Evolutionary conservation across 176 grass and related monocot genomes (phyloP).

Genomic region (Poa annua): DNA sequence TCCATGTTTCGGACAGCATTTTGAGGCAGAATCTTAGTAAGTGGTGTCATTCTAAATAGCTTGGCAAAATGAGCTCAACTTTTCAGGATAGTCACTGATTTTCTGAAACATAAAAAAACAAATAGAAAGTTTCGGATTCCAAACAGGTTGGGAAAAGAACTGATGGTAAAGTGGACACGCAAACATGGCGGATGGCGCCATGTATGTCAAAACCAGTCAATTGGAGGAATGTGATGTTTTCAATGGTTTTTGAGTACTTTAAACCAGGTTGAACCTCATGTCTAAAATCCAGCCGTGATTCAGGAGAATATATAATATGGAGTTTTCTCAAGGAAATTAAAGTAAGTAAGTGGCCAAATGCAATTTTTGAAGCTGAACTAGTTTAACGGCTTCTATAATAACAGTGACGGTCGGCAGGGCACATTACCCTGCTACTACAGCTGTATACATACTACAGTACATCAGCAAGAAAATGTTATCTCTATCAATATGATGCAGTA

Average conservation of each 20-base stretch:
- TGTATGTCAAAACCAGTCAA: neutral
- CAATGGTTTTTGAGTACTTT: neutral
- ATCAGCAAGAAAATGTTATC: neutral
- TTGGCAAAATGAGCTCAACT: neutral
- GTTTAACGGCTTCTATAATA: no score
- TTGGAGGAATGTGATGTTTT: neutral
- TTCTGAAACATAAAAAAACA: neutral
- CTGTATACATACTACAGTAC: neutral
- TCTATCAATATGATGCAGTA: neutral
- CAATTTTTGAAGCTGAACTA: neutral
- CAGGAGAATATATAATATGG: neutral
- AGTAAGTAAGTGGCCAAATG: neutral
- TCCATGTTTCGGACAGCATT: neutral
- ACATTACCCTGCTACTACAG: slow-evolving; percentile 12
- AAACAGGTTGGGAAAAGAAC: neutral
- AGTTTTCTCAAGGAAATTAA: neutral
- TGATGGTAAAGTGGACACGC: neutral
- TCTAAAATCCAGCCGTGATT: neutral
- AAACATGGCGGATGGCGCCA: neutral
- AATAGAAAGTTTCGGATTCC: neutral
- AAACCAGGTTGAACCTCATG: neutral
- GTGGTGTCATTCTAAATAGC: neutral
- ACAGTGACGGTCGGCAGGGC: neutral
- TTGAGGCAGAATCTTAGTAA: neutral
- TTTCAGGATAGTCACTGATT: neutral